Percentiles rank a stretch among this genome's conserved stretches.
phyloP scores from a whole-genome alignment of 805 yeast species.

The Suhomyces sp. region DNA sequence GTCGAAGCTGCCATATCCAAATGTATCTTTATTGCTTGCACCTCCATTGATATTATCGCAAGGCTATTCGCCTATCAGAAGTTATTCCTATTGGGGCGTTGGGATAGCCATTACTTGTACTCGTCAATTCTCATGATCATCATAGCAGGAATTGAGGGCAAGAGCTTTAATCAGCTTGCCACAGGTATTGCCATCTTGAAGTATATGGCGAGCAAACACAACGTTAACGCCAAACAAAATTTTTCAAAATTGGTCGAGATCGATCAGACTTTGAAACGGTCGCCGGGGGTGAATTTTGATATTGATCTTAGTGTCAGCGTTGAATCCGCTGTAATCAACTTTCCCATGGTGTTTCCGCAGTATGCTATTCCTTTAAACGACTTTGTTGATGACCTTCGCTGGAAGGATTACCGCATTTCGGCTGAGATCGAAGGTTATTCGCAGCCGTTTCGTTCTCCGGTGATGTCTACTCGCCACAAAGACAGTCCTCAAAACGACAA shows the following conservation, averaged over 20 bases:
- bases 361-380: constrained; percentile 7
- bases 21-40: constrained; percentile 27
- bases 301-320: constrained; percentile 18
- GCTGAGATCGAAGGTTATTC: not conserved
- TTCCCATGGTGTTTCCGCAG: constrained; percentile 1
- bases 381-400: constrained; percentile 3
- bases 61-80: constrained; percentile 27
- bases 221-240: constrained; percentile 33
- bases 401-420: constrained; percentile 5
- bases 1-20: constrained; percentile 27
- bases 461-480: not conserved
- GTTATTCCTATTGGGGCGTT: constrained; percentile 34
- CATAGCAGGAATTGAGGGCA: constrained; percentile 23
- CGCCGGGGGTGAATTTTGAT: constrained; percentile 21
- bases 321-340: constrained; percentile 1
- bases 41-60: constrained; percentile 28
- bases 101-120: constrained; percentile 41
- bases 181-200: constrained; percentile 31
- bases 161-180: constrained; percentile 15
- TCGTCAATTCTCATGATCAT: constrained; percentile 29
- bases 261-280: constrained; percentile 18
- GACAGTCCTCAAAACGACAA: not conserved
- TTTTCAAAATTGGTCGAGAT: constrained; percentile 28
- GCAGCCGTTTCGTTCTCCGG: not conserved
- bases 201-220: constrained; percentile 32